These are phyloP conservation scores for Beauveria asiatica DNA, from an alignment of 2,329 filamentous ascomycete species.

Conservation along the genomic window DNA sequence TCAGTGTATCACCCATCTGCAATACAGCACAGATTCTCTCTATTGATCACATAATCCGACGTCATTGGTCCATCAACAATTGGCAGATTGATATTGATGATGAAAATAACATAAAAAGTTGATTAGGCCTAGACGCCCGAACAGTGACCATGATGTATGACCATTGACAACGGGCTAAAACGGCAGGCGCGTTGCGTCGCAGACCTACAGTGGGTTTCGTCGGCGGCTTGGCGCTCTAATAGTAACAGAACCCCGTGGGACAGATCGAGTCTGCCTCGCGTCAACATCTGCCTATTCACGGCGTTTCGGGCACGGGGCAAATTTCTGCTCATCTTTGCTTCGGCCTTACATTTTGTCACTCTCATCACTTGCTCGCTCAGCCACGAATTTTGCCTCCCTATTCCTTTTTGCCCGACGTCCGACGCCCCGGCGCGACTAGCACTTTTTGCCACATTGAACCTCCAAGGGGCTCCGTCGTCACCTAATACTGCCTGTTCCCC, in stretches of 20 bases:
- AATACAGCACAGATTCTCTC: too few relatives aligned
- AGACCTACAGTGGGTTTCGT: not conserved
- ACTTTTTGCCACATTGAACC: conserved; percentile 2
- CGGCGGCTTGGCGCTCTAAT: not conserved
- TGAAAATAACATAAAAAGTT: too few relatives aligned
- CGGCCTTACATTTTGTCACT: not conserved
- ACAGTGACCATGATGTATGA: too few relatives aligned
- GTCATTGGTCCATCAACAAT: too few relatives aligned
- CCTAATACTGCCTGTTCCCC: not conserved
- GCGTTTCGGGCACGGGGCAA: not conserved
- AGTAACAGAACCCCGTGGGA: not conserved
- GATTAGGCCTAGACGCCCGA: too few relatives aligned
- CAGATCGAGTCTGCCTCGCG: conserved; percentile 2
- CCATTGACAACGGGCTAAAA: too few relatives aligned
- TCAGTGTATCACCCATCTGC: too few relatives aligned
- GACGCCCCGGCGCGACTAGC: not conserved
- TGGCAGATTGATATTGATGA: too few relatives aligned
- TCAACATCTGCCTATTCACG: not conserved
- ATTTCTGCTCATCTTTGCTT: not conserved
- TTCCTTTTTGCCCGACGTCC: not conserved
- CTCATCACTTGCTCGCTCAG: not conserved
- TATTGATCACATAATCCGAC: too few relatives aligned
- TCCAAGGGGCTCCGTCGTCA: not conserved
- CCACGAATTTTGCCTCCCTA: not conserved
- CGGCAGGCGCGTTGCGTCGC: not conserved